A percentile compares a stretch with the other conserved stretches of the same genome.
Evolutionary conservation across 1,139 yeast species (phyloP).

Genomic region (Yamadazyma sp.): DNA sequence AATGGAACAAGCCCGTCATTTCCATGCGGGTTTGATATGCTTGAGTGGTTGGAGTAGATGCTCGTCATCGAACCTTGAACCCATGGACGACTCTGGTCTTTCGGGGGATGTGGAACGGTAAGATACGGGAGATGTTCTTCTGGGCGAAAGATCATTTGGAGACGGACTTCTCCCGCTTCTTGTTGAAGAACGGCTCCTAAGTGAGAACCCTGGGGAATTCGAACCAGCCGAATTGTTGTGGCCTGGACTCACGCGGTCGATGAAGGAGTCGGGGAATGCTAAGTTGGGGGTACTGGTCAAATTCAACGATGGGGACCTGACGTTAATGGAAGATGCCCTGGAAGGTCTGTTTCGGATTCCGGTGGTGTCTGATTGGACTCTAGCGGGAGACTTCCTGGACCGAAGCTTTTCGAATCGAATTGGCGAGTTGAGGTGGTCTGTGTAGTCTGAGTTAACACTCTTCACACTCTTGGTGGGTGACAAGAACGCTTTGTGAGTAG

Average conservation of each 20-base stretch:
- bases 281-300: conserved; percentile 16
- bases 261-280: conserved; percentile 14
- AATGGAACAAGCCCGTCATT: conserved; percentile 11
- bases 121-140: conserved; percentile 11
- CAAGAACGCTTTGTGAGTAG: conserved; percentile 30
- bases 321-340: conserved; percentile 10
- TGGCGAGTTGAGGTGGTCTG: conserved; percentile 11
- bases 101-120: conserved; percentile 35
- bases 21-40: conserved; percentile 29
- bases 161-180: conserved; percentile 4
- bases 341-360: conserved; percentile 14
- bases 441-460: conserved; percentile 7
- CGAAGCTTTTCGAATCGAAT: conserved; percentile 3
- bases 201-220: conserved; percentile 1
- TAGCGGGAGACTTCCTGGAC: conserved; percentile 7
- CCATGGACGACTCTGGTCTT: conserved; percentile 34
- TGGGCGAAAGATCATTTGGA: conserved; percentile 1
- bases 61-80: conserved; percentile 35
- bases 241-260: not conserved
- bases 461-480: conserved; percentile 6
- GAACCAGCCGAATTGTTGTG: conserved; percentile 1
- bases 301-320: conserved; percentile 14
- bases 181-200: not conserved
- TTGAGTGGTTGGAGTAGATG: conserved; percentile 31
- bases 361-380: conserved; percentile 5